Percentiles rank a stretch among this genome's conserved stretches.
phyloP scores from a whole-genome alignment of 441 rosid species.

The Gossypium lobatum region DNA sequence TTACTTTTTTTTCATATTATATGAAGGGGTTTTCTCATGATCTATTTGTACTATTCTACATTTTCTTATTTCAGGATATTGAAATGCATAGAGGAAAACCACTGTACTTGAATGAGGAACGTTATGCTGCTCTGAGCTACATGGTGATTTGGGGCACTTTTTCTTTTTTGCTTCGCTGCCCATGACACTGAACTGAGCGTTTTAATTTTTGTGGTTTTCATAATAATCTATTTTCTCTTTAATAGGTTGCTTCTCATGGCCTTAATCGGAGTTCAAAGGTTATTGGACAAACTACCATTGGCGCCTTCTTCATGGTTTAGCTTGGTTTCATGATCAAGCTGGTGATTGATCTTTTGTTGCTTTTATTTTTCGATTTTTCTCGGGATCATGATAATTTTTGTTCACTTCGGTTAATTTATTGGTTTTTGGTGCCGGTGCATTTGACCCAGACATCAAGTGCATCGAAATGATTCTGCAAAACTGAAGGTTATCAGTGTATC shows the following conservation, averaged over 20 bases:
- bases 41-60: not conserved
- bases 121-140: conserved; percentile 77
- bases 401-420: not conserved
- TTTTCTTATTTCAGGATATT: conserved; percentile 49
- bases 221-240: conserved; percentile 8
- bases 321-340: conserved; percentile 12
- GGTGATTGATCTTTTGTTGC: not conserved
- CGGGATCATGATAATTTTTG: not conserved
- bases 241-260: conserved; percentile 93
- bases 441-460: conserved; percentile 11
- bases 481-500: conserved; percentile 11
- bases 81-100: conserved; percentile 86
- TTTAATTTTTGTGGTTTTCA: not conserved
- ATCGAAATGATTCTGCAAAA: conserved; percentile 8
- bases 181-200: not conserved
- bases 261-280: conserved; percentile 76
- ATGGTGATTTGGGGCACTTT: conserved; percentile 48
- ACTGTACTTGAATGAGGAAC: conserved; percentile 88
- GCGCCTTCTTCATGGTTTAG: conserved; percentile 45
- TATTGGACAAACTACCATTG: conserved; percentile 68
- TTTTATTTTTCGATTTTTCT: not conserved
- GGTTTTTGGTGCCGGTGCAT: not conserved
- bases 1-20: not conserved
- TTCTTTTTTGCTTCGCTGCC: conserved; percentile 10
- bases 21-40: not conserved